Percentiles rank a stretch among this genome's conserved stretches.
Conservation (phyloP, 2,329 filamentous ascomycete species). For the Alternaria brassicicola region DNA sequence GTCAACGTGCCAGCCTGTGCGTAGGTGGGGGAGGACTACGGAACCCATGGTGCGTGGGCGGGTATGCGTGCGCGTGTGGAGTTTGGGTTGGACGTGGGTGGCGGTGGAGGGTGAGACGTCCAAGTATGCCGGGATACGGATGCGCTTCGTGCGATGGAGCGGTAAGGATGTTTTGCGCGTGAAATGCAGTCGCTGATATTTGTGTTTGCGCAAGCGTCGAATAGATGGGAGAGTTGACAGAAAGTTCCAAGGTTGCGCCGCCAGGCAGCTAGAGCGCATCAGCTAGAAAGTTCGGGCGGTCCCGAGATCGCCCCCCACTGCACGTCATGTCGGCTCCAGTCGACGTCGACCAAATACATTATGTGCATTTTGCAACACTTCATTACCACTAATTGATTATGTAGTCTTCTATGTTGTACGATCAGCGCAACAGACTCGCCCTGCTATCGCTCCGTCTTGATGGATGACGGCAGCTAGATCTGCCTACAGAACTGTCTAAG, state of each 20-base stretch:
- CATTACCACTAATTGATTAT: too few species aligned
- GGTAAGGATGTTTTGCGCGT: background rate
- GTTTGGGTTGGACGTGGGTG: background rate
- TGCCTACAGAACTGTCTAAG: background rate
- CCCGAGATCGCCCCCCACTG: background rate
- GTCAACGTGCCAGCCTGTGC: conserved; percentile 96
- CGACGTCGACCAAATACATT: background rate
- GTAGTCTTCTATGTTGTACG: background rate
- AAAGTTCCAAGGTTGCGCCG: background rate
- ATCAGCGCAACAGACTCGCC: background rate
- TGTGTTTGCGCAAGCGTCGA: background rate
- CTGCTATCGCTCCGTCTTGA: background rate
- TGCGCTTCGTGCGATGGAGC: background rate
- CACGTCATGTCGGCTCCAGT: background rate
- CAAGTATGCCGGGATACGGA: background rate
- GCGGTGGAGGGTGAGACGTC: background rate
- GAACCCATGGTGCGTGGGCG: conserved; percentile 66
- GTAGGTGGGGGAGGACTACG: conserved; percentile 88
- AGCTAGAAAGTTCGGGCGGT: background rate
- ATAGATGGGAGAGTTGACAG: background rate
- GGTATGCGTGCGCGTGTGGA: background rate
- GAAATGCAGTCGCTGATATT: background rate
- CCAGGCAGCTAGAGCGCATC: background rate
- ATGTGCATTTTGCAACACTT: background rate
- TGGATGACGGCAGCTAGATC: background rate